Evolutionary conservation across 2,329 filamentous ascomycete genomes (phyloP).

Genomic region (Colletotrichum magnum): DNA sequence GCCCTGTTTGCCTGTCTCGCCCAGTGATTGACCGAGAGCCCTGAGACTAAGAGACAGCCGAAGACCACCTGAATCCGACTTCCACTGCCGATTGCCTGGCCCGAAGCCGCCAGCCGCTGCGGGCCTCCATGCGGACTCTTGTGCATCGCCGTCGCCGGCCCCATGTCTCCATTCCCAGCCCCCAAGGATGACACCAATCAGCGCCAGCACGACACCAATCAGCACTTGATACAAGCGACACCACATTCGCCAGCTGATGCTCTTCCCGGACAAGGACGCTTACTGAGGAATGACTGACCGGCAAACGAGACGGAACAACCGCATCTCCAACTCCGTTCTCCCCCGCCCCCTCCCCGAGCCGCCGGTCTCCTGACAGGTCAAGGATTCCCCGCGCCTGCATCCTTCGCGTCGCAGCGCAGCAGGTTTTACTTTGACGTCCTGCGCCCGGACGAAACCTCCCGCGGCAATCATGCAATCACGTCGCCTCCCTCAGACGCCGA

Average conservation of each 20-base stretch:
- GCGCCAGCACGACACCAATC: constrained; percentile 11
- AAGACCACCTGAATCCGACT: constrained; percentile 16
- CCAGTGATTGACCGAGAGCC: background rate
- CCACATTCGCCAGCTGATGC: background rate
- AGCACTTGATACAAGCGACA: constrained; percentile 6
- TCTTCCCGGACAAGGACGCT: background rate
- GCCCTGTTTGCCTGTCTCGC: too few relatives aligned
- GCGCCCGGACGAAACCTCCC: background rate
- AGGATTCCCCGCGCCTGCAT: constrained; percentile 37
- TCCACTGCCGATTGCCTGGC: constrained; percentile 31
- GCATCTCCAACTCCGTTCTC: background rate
- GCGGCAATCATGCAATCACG: constrained; percentile 14
- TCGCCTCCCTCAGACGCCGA: background rate
- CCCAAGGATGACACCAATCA: constrained; percentile 15
- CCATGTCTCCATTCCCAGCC: background rate
- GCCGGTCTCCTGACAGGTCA: constrained; percentile 22
- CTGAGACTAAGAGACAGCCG: constrained; percentile 1
- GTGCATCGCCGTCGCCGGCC: background rate
- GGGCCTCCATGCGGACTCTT: constrained; percentile 4
- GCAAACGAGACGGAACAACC: background rate
- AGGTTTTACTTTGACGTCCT: constrained; percentile 27
- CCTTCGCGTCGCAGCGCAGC: constrained; percentile 25
- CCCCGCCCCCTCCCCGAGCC: constrained; percentile 15
- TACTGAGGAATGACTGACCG: constrained; percentile 16
- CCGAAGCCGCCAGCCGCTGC: constrained; percentile 5